phyloP scores from a whole-genome alignment of 176 grass and related monocot species.

The Poa pratensis region DNA sequence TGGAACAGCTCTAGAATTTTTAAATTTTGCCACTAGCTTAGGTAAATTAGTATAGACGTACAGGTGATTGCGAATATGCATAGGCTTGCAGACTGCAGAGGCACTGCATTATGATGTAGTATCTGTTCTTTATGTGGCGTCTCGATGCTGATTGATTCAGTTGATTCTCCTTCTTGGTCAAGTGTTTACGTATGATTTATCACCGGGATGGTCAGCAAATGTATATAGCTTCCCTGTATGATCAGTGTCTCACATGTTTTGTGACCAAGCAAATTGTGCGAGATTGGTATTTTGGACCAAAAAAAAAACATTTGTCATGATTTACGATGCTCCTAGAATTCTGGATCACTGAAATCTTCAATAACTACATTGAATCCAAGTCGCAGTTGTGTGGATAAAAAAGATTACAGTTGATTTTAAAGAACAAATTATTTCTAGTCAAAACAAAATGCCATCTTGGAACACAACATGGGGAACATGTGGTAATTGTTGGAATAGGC shows the following conservation, averaged over 20 bases:
- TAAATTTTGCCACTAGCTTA: slow-evolving; percentile 7
- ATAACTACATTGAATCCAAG: not conserved
- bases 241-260: not conserved
- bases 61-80: slow-evolving; percentile 47
- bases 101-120: slow-evolving; percentile 31
- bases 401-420: not conserved
- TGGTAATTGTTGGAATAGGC: too few relatives aligned
- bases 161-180: not conserved
- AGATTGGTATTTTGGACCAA: not conserved
- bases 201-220: not conserved
- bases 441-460: not conserved
- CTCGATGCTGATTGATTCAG: slow-evolving; percentile 32
- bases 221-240: not conserved
- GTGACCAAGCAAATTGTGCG: slow-evolving; percentile 5
- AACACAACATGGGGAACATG: not conserved
- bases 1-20: not conserved
- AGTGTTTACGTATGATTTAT: not conserved
- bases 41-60: slow-evolving; percentile 26
- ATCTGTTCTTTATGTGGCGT: slow-evolving; percentile 37
- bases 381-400: not conserved
- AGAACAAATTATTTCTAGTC: slow-evolving; percentile 1
- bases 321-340: not conserved
- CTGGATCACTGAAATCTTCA: not conserved
- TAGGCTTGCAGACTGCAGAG: slow-evolving; percentile 36
- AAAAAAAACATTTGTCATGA: not conserved